A percentile compares a stretch with the other conserved stretches of the same genome.
These are phyloP conservation scores for Scutellaria minor DNA, from an alignment of 257 asterid genomes.

Conservation along the genomic window DNA sequence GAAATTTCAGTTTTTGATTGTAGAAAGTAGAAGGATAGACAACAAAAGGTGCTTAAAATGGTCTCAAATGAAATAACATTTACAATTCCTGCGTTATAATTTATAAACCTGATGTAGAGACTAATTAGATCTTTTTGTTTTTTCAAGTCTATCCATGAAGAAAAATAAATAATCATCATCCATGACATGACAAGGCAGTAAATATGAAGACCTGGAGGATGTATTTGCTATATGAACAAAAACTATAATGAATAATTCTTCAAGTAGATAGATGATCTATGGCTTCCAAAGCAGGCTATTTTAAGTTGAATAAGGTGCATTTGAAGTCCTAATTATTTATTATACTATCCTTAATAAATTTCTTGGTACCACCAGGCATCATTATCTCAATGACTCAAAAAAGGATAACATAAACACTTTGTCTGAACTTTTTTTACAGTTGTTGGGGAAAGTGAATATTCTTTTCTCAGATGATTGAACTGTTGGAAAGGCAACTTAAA, in stretches of 20 bases:
- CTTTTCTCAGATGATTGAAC: not conserved
- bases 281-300: constrained; percentile 10
- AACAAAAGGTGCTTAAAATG: constrained; percentile 26
- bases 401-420: not conserved
- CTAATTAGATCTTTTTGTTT: constrained; percentile 3
- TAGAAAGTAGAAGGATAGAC: constrained; percentile 23
- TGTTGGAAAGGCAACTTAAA: constrained; percentile 1
- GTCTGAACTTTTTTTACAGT: no score
- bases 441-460: not conserved
- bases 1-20: constrained; percentile 26
- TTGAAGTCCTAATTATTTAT: not conserved
- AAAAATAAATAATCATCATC: constrained; percentile 8
- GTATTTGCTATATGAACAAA: not conserved
- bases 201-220: not conserved
- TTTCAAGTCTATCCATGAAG: not conserved
- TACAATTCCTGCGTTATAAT: not conserved
- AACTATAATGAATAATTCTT: not conserved
- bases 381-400: not conserved
- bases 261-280: constrained; percentile 26
- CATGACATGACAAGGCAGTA: not conserved
- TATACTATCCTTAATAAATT: not conserved
- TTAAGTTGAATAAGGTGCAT: not conserved
- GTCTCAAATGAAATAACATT: constrained; percentile 6
- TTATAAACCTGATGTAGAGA: not conserved
- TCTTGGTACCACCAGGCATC: constrained; percentile 14